Evolutionary conservation across 2,329 filamentous ascomycete genomes (phyloP), one percentile per base, ranked within the genome.

Genomic region (Aureobasidium sp.): DNA sequence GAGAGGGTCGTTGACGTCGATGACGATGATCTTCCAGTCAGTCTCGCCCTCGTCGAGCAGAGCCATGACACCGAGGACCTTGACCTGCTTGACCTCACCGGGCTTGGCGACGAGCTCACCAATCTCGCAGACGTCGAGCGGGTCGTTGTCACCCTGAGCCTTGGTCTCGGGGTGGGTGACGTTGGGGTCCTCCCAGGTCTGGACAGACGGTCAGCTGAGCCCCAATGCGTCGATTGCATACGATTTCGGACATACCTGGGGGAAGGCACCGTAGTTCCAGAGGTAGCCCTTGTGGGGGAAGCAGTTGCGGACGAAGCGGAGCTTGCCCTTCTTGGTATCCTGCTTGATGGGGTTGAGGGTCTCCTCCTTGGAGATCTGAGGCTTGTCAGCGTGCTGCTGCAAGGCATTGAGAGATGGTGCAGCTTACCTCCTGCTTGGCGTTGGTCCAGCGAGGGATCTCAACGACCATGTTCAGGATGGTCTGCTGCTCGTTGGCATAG

Each of bases 251-350:
- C 83, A 75, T 84, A 94, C 91, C 84, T 94, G 91, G 72, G 94
- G 94, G 87, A 99, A 97, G 79, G 92, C 92, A 82, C 94, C 94
- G 81, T 99, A 99, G 87, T 99, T 99, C 94, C 94, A 99, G 72
- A 99, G 90, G 81, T 99, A 99, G 70, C 94, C 94, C 87, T 99
- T 97, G 89, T 99, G 94, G 72, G 94, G 94, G 86, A 99, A 99
- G 88, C 94, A 99, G 88, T 99, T 99, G 82, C 94, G 91, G 77
- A 99, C 94, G 77, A 88, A 99, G 75, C 94, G 90, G 73, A 97
- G 91, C 86, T 97, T 97, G 85, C 93, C 94, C 86, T 99, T 97
- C 89, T 99, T 97, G 79, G 87, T 86, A 78, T 99, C 94, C 84
- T 99, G 94, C 88, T 97, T 97, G 84, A 97, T 96, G 76, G 93